These are phyloP conservation scores for Quercus phellos DNA, from an alignment of 331 rosid genomes.

Conservation along the genomic window DNA sequence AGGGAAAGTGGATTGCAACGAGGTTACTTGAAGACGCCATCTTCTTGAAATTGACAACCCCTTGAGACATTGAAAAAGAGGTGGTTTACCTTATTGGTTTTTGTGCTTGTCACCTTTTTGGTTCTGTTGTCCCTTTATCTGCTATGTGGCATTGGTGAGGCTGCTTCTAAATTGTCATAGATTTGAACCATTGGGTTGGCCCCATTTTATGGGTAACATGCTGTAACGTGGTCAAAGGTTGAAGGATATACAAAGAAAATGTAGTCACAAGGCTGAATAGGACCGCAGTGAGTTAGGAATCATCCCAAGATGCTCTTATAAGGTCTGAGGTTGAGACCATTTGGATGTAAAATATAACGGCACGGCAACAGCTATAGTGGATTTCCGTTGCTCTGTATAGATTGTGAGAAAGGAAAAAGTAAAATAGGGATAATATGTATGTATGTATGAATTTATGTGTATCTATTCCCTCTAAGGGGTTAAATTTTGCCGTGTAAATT, in stretches of 20 bases:
- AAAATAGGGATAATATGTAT: neutral
- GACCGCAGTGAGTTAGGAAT: neutral
- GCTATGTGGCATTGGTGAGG: conserved; percentile 8
- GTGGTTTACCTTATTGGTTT: neutral
- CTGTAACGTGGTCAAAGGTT: conserved; percentile 4
- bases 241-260: conserved; percentile 1
- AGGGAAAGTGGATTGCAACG: neutral
- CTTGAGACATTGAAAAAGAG: neutral
- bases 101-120: neutral
- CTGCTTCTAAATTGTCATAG: neutral
- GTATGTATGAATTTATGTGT: neutral
- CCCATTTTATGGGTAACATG: neutral
- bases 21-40: neutral
- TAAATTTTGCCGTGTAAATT: conserved; percentile 15
- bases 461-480: neutral
- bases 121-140: neutral
- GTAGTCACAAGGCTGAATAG: conserved; percentile 6
- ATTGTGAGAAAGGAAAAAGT: neutral
- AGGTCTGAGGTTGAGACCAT: conserved; percentile 11
- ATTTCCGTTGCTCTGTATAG: neutral
- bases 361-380: neutral
- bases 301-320: conserved; percentile 1
- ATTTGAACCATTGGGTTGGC: neutral
- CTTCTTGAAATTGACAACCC: neutral
- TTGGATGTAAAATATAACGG: conserved; percentile 5